These are phyloP conservation scores for Vitis hybrid DNA, from an alignment of 177 flowering plant species.

Conservation along the genomic window DNA sequence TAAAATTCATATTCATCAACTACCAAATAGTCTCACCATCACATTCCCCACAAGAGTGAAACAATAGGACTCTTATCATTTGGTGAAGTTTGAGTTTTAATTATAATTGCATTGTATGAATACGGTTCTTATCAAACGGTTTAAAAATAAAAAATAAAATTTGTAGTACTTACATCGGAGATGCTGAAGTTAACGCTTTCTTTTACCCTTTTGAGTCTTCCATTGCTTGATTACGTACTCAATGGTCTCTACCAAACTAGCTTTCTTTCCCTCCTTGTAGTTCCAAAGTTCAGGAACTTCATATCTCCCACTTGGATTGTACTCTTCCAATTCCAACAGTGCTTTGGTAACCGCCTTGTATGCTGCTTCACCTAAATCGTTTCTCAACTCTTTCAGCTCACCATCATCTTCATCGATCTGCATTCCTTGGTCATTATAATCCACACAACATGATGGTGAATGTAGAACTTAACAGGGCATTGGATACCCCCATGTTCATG, in stretches of 20 bases:
- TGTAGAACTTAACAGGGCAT: neutral
- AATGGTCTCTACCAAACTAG: conserved; percentile 26
- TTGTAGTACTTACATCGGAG: too few species aligned
- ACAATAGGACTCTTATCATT: too few species aligned
- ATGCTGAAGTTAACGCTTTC: neutral
- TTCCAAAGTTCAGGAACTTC: conserved; percentile 28
- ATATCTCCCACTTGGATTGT: conserved; percentile 33
- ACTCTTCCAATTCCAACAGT: conserved; percentile 25
- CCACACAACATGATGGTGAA: neutral
- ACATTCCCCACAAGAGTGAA: too few species aligned
- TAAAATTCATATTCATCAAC: too few species aligned
- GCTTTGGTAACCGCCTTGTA: conserved; percentile 28
- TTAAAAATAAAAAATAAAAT: too few species aligned
- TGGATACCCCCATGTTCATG: too few species aligned
- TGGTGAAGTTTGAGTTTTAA: too few species aligned
- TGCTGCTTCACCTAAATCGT: conserved; percentile 18
- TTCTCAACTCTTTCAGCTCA: conserved; percentile 23
- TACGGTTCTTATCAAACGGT: too few species aligned
- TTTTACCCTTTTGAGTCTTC: conserved; percentile 18
- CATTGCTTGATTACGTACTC: conserved; percentile 19
- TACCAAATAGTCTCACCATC: too few species aligned
- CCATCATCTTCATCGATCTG: conserved; percentile 29
- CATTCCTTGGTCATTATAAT: neutral
- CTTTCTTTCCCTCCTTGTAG: conserved; percentile 22
- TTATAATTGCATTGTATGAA: too few species aligned